Conservation (phyloP, 2,329 filamentous ascomycete genomes). For the Botrytis paeoniae region DNA sequence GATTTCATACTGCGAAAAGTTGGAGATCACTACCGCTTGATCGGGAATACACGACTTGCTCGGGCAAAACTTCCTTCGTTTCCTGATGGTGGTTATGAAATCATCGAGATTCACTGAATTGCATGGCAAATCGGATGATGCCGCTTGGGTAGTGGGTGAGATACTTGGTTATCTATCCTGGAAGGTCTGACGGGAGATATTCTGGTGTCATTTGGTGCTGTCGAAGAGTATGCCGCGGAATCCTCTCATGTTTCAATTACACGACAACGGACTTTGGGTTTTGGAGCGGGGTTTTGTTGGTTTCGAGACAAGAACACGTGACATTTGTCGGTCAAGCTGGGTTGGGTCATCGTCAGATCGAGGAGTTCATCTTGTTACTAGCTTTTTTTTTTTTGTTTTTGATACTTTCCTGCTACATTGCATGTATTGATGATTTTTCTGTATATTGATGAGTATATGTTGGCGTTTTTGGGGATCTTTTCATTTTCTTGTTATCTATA, state of each 20-base stretch:
- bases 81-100: background rate
- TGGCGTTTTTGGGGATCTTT: background rate
- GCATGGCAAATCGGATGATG: background rate
- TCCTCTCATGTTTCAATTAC: no score
- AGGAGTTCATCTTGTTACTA: background rate
- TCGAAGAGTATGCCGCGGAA: background rate
- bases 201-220: background rate
- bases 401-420: rapidly evolving
- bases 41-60: background rate
- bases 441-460: background rate
- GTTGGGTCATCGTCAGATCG: background rate
- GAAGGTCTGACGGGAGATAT: no score
- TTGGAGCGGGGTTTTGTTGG: background rate
- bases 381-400: background rate
- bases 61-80: background rate
- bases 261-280: background rate
- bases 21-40: background rate
- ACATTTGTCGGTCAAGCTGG: background rate
- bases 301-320: background rate
- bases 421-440: background rate
- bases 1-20: background rate
- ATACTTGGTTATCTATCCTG: background rate
- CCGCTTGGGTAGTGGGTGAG: background rate
- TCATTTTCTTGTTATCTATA: background rate
- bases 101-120: background rate